A percentile compares a stretch with the other conserved stretches of the same genome.
phyloP scores from a whole-genome alignment of 1,284 basidiomycete genomes.

The Stereum hirsutum region DNA sequence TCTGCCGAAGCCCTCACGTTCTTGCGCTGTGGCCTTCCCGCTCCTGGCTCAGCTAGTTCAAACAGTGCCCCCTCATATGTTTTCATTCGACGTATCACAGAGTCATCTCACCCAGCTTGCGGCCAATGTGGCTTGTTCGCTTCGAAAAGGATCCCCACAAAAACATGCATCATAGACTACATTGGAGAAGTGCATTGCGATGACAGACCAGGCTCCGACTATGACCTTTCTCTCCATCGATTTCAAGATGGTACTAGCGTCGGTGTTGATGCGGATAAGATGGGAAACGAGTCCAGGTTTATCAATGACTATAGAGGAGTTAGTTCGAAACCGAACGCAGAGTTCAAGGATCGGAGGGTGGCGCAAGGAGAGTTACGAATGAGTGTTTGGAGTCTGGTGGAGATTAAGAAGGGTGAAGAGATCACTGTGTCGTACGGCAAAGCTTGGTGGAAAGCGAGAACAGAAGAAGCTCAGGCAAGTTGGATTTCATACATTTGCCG shows the following conservation, averaged over 20 bases:
- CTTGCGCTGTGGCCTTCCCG: conserved; percentile 14
- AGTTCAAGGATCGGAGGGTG: conserved; percentile 57
- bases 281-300: conserved; percentile 84
- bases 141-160: conserved; percentile 53
- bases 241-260: conserved; percentile 41
- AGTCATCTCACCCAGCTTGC: conserved; percentile 58
- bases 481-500: no score
- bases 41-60: not conserved
- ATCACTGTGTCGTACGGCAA: conserved; percentile 91
- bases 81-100: conserved; percentile 37
- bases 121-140: conserved; percentile 84
- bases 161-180: conserved; percentile 72
- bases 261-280: conserved; percentile 63
- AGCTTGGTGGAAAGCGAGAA: conserved; percentile 60
- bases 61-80: conserved; percentile 8
- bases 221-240: conserved; percentile 77
- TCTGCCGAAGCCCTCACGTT: conserved; percentile 22
- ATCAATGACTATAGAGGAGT: conserved; percentile 84
- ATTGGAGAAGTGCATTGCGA: conserved; percentile 79
- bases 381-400: conserved; percentile 58
- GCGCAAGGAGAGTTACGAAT: conserved; percentile 64
- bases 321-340: conserved; percentile 56
- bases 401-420: conserved; percentile 78
- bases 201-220: conserved; percentile 64
- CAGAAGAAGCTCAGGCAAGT: no score